These are phyloP conservation scores for Amanita inopinata DNA, from an alignment of 768 basidiomycete genomes.

Conservation along the genomic window DNA sequence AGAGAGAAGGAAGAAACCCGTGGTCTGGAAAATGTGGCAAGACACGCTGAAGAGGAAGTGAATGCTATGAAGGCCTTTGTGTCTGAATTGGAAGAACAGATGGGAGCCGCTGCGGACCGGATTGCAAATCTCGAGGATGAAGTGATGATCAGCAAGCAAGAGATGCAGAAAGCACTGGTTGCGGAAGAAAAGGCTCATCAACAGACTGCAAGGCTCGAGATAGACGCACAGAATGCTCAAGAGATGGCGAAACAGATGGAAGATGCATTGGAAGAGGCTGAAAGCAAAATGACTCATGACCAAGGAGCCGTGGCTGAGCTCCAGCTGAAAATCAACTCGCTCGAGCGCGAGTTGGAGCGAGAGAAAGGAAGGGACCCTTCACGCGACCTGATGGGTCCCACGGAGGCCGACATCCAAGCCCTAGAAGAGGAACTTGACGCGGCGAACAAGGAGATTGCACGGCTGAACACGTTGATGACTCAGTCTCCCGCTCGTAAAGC, in stretches of 20 bases:
- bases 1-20: constrained; percentile 19
- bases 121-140: constrained; percentile 50
- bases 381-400: constrained; percentile 22
- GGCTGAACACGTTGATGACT: constrained; percentile 52
- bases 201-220: constrained; percentile 41
- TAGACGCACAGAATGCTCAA: constrained; percentile 39
- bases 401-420: constrained; percentile 48
- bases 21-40: constrained; percentile 26
- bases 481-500: constrained; percentile 73
- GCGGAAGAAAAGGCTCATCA: constrained; percentile 40
- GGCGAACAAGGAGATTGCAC: constrained; percentile 67
- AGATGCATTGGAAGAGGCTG: constrained; percentile 64
- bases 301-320: constrained; percentile 43
- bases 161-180: constrained; percentile 22
- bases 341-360: constrained; percentile 43
- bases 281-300: constrained; percentile 59
- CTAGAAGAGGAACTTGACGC: constrained; percentile 72
- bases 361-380: constrained; percentile 29
- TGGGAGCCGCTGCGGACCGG: constrained; percentile 38
- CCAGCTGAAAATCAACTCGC: constrained; percentile 35
- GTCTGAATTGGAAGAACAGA: constrained; percentile 53
- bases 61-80: constrained; percentile 39
- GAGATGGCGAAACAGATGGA: constrained; percentile 62
- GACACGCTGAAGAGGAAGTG: constrained; percentile 36
- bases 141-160: constrained; percentile 34